phyloP scores from a whole-genome alignment of 2,329 filamentous ascomycete genomes.

The Verticillium albo-atrum region DNA sequence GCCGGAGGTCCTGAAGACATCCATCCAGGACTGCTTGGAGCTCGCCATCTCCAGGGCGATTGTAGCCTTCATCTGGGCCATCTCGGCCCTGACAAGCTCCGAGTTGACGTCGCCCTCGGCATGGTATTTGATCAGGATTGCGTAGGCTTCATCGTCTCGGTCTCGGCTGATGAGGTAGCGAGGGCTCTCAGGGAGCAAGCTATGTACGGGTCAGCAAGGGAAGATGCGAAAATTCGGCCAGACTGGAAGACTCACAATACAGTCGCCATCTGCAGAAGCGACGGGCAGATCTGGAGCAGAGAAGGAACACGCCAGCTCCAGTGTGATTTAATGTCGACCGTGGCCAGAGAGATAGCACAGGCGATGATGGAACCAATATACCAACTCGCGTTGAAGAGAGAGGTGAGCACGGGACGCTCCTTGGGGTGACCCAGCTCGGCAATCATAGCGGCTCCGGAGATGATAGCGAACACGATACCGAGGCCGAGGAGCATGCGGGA shows the following conservation, averaged over 20 bases:
- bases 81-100: constrained; percentile 51
- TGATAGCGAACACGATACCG: constrained; percentile 54
- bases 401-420: constrained; percentile 53
- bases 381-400: constrained; percentile 52
- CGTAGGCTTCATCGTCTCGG: constrained; percentile 21
- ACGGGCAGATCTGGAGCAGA: constrained; percentile 38
- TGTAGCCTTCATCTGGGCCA: constrained; percentile 53
- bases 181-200: constrained; percentile 22
- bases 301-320: constrained; percentile 40
- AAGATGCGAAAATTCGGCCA: constrained; percentile 20
- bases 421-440: constrained; percentile 57
- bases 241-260: constrained; percentile 32
- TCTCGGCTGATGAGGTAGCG: constrained; percentile 24
- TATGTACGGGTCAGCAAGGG: neutral
- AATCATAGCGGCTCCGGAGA: constrained; percentile 52
- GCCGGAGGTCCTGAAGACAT: constrained; percentile 43
- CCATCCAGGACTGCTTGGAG: constrained; percentile 44
- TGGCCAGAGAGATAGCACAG: constrained; percentile 44
- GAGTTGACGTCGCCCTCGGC: constrained; percentile 46
- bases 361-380: constrained; percentile 46
- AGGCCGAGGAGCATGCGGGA: constrained; percentile 55
- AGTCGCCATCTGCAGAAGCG: constrained; percentile 32
- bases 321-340: constrained; percentile 29
- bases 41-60: constrained; percentile 49
- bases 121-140: constrained; percentile 34